These are phyloP conservation scores for Cryptococcus jaspeensis DNA, from an alignment of 1,284 basidiomycete genomes.

Conservation along the genomic window DNA sequence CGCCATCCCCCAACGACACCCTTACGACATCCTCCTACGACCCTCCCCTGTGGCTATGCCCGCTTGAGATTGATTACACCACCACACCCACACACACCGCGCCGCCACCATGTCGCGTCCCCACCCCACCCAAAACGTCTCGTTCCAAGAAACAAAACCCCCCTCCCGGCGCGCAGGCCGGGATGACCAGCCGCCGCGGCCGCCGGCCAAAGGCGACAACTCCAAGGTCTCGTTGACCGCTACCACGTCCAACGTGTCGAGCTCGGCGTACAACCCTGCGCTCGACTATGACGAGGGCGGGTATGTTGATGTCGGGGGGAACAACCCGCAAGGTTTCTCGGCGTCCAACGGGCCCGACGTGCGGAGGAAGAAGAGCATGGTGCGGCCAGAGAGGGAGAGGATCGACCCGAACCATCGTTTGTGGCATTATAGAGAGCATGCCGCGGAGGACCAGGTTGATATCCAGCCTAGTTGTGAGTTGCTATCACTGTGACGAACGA, in stretches of 20 bases:
- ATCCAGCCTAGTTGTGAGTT: slow-evolving; percentile 76
- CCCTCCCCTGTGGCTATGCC: no score
- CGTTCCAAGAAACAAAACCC: slow-evolving; percentile 34
- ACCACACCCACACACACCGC: neutral
- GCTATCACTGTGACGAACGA: neutral
- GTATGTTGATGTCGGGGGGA: slow-evolving; percentile 30
- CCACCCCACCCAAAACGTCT: slow-evolving; percentile 36
- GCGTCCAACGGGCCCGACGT: slow-evolving; percentile 47
- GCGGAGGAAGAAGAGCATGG: slow-evolving; percentile 85
- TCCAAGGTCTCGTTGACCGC: slow-evolving; percentile 30
- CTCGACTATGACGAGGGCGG: slow-evolving; percentile 38
- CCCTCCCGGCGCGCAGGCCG: slow-evolving; percentile 31
- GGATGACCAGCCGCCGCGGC: slow-evolving; percentile 29
- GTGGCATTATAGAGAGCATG: slow-evolving; percentile 92
- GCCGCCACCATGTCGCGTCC: slow-evolving; percentile 40
- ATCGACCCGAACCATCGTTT: slow-evolving; percentile 92
- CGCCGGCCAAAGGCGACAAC: slow-evolving; percentile 28
- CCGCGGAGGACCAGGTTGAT: slow-evolving; percentile 73
- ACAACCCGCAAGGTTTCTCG: slow-evolving; percentile 38
- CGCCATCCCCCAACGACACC: neutral
- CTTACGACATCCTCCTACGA: no score
- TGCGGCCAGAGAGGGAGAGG: slow-evolving; percentile 91
- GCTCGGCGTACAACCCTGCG: slow-evolving; percentile 15
- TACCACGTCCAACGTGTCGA: slow-evolving; percentile 12
- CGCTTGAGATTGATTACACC: no score